These are phyloP conservation scores for Colletotrichum magnum DNA, from an alignment of 2,329 filamentous ascomycete genomes.

Conservation along the genomic window DNA sequence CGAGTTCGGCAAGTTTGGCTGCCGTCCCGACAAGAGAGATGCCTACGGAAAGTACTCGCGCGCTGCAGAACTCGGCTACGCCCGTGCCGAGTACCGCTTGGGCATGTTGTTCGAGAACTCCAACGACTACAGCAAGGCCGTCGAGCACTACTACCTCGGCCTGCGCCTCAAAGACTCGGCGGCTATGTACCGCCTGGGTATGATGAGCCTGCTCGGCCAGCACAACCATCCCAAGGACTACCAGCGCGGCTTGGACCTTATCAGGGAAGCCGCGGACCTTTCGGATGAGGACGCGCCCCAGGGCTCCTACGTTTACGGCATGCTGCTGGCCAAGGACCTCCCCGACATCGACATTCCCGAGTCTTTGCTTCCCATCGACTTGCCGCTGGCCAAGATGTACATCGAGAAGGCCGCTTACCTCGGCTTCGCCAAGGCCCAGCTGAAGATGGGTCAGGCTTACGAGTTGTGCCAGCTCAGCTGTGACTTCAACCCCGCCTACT, in stretches of 20 bases:
- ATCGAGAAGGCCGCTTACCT: slow-evolving; percentile 97
- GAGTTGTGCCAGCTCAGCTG: slow-evolving; percentile 94
- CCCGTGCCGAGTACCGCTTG: slow-evolving; percentile 93
- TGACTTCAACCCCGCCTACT: slow-evolving; percentile 93
- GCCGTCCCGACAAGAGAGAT: slow-evolving; percentile 92
- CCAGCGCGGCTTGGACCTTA: slow-evolving; percentile 82
- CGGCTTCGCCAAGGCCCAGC: slow-evolving; percentile 94
- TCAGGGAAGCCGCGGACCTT: slow-evolving; percentile 84
- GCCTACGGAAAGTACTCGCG: slow-evolving; percentile 89
- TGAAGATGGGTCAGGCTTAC: slow-evolving; percentile 97
- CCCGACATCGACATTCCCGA: slow-evolving; percentile 90
- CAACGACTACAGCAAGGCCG: slow-evolving; percentile 91
- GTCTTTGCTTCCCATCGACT: slow-evolving; percentile 77
- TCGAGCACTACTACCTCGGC: slow-evolving; percentile 90
- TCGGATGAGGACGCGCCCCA: slow-evolving; percentile 98
- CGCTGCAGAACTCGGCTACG: slow-evolving; percentile 89
- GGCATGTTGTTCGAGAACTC: slow-evolving; percentile 98
- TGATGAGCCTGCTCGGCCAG: slow-evolving; percentile 97
- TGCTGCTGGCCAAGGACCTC: slow-evolving; percentile 91
- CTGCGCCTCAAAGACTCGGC: slow-evolving; percentile 88
- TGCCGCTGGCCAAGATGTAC: slow-evolving; percentile 83
- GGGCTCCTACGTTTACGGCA: slow-evolving; percentile 94
- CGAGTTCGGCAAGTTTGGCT: slow-evolving; percentile 96
- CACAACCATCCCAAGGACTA: slow-evolving; percentile 91
- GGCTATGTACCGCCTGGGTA: slow-evolving; percentile 87